Base-by-base conservation (phyloP, 805 yeast species). In the Metschnikowia reukaufii region DNA sequence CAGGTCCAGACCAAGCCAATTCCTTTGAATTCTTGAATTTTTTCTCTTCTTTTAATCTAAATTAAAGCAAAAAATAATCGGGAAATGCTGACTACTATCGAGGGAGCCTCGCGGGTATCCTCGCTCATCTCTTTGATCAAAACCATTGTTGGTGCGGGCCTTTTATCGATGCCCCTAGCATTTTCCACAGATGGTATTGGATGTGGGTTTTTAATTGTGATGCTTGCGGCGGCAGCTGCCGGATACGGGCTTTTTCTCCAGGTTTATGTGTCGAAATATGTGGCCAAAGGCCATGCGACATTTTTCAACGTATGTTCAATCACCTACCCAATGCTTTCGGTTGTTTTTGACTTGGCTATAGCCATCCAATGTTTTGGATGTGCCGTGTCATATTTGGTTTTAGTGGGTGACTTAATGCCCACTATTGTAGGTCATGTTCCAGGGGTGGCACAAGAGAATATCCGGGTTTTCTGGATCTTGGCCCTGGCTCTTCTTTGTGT, bases 311-410 rank as follows among this genome's bases (percentile, higher is more conserved):
- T 86, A 77, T 83, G 45, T 63, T 84, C 39, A 46, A 62, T 85
- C 49, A 83, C 92, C 0, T 86, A 84, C 58, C 94, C 94, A 0
- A 72, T 73, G 18, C 63, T 85, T 27, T 74, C 87, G 1, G 76
- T 86, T 7, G 60, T 84, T 12, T 87, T 86, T 60, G 94, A 87
- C 64, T 61, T 82, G 29, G 86, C 89, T 17, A 85, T 87, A 60
- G 79, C 84, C 25, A 70, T 85, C 39, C 91, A 87, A 64, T 85
- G 92, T 61, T 87, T 83, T 64, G 95, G 95, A 19, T 90, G 84
- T 18, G 83, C 84, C 7, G 68, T 87, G 10, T 77, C 84, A 35
- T 87, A 86, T 59, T 63, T 87, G 50, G 87, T 87, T 12, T 73
- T 87, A 38, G 79, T 86, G 40, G 94, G 94, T 4, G 94, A 86